These are phyloP conservation scores for Phytopythium boreale DNA, from an alignment of 352 stramenopile genomes.

Conservation along the genomic window DNA sequence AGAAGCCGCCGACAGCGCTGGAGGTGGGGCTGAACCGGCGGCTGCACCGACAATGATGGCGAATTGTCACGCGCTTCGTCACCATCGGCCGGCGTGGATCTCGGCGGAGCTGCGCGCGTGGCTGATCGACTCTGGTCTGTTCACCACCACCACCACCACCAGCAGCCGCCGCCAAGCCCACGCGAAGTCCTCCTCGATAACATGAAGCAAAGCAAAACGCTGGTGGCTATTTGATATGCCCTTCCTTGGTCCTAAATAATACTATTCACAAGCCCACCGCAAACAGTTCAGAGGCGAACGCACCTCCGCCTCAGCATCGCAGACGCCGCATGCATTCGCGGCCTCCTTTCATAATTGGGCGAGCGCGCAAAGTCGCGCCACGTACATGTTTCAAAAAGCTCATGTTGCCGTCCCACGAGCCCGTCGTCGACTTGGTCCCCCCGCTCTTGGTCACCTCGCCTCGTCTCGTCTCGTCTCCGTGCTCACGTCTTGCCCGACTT, in stretches of 20 bases:
- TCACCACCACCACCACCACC: conserved; percentile 23
- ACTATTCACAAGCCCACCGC: conserved; percentile 10
- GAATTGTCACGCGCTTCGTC: conserved; percentile 10
- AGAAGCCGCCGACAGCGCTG: neutral
- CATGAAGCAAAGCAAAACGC: neutral
- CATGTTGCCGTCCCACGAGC: neutral
- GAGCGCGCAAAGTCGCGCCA: neutral
- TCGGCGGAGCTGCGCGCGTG: conserved; percentile 49
- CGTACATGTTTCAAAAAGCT: neutral
- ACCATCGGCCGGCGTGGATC: conserved; percentile 61
- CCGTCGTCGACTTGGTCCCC: neutral
- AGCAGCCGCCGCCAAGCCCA: neutral
- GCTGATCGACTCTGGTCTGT: conserved; percentile 47
- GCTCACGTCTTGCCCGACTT: conserved; percentile 75
- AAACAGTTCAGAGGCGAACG: no score
- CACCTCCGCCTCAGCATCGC: no score
- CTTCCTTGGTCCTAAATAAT: conserved; percentile 9
- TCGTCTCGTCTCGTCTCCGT: neutral
- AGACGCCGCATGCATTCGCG: neutral
- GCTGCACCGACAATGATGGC: neutral
- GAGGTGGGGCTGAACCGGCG: neutral
- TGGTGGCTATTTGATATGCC: neutral
- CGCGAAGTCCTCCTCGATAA: neutral
- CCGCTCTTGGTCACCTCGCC: neutral
- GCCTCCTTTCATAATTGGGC: neutral